phyloP scores from a whole-genome alignment of 306 rosid genomes.

The Purshia tridentata region DNA sequence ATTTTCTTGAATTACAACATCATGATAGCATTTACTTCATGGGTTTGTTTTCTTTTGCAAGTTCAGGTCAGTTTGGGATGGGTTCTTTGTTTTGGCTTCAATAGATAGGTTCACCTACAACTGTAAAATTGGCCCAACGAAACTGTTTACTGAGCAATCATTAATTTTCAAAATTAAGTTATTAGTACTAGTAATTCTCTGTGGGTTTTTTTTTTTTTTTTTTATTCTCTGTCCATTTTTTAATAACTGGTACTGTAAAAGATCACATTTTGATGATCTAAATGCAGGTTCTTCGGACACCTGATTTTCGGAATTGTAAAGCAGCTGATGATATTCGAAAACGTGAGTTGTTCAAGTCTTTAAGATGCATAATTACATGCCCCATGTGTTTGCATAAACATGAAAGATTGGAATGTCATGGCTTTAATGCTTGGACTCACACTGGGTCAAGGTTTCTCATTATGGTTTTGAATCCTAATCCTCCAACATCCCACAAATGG shows the following conservation, averaged over 20 bases:
- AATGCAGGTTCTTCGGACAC: slow-evolving; percentile 50
- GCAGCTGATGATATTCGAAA: slow-evolving; percentile 63
- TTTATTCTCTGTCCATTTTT: too few species aligned
- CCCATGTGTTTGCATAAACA: not conserved
- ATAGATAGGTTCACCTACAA: too few species aligned
- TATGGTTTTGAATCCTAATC: too few species aligned
- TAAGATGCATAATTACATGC: not conserved
- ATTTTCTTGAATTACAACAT: not conserved
- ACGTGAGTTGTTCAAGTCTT: slow-evolving; percentile 42
- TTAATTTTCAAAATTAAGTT: too few species aligned
- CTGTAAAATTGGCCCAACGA: too few species aligned
- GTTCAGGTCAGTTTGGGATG: not conserved
- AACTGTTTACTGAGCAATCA: too few species aligned
- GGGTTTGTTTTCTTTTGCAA: not conserved
- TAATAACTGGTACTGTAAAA: too few species aligned
- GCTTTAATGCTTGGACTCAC: not conserved
- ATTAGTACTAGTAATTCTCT: too few species aligned
- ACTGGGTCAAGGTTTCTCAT: not conserved
- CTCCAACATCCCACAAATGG: too few species aligned
- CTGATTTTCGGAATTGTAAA: slow-evolving; percentile 61
- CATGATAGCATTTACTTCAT: not conserved
- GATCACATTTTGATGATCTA: not conserved
- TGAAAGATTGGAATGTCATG: not conserved
- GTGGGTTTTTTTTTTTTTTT: too few species aligned
- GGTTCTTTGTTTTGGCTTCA: too few species aligned